Evolutionary conservation across 1,284 basidiomycete species (phyloP).

Genomic region (Tilletia horrida): DNA sequence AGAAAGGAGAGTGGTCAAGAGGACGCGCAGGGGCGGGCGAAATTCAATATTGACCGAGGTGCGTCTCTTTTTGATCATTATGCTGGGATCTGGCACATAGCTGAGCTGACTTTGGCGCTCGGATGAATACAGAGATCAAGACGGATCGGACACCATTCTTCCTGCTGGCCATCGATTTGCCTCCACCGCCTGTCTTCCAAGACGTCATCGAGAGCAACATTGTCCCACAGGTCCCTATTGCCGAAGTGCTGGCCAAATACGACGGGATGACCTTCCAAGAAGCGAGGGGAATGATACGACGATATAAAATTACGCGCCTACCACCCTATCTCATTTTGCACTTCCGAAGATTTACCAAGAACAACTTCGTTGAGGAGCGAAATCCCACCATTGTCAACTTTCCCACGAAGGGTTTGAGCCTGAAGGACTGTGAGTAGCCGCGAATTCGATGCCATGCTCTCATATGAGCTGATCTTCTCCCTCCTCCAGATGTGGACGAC

Average conservation of each 20-base stretch:
- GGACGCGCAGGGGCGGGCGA: slow-evolving; percentile 37
- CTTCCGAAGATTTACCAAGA: slow-evolving; percentile 97
- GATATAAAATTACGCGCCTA: slow-evolving; percentile 81
- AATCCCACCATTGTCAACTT: slow-evolving; percentile 99
- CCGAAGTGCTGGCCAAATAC: slow-evolving; percentile 89
- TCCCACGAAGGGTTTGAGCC: slow-evolving; percentile 84
- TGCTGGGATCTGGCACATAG: neutral
- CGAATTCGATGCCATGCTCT: neutral
- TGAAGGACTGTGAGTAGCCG: slow-evolving; percentile 61
- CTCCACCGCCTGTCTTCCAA: slow-evolving; percentile 92
- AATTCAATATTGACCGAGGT: slow-evolving; percentile 40
- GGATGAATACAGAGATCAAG: slow-evolving; percentile 68
- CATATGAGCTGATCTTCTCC: neutral
- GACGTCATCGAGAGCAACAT: slow-evolving; percentile 91
- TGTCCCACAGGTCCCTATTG: slow-evolving; percentile 91
- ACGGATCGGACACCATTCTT: slow-evolving; percentile 84
- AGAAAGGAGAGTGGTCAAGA: slow-evolving; percentile 40
- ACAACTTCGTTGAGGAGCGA: slow-evolving; percentile 95
- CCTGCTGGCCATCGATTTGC: slow-evolving; percentile 90
- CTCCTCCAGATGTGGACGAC: slow-evolving; percentile 57
- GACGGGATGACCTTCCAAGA: slow-evolving; percentile 64
- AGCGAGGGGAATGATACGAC: slow-evolving; percentile 56
- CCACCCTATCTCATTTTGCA: slow-evolving; percentile 91
- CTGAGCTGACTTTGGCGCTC: neutral
- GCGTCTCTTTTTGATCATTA: too few species aligned